Conservation (phyloP, 192 early-diverging fungal genomes). For the Entomortierella chlamydospora region DNA sequence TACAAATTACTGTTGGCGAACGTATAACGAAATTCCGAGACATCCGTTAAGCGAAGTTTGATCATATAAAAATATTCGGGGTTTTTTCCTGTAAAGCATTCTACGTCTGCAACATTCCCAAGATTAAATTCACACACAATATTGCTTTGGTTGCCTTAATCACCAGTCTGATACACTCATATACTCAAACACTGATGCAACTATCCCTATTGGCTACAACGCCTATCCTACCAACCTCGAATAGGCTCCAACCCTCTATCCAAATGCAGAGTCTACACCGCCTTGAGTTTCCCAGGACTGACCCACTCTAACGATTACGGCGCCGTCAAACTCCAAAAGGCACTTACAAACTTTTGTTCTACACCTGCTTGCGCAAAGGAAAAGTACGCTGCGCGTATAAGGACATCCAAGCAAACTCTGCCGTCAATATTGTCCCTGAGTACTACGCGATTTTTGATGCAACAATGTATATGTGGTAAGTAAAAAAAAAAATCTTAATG, state of each 20-base stretch:
- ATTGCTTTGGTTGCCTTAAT: constrained; percentile 9
- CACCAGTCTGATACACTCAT: constrained; percentile 7
- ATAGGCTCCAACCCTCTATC: constrained; percentile 15
- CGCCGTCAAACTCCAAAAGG: constrained; percentile 34
- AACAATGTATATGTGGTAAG: constrained; percentile 42
- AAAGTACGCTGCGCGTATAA: constrained; percentile 35
- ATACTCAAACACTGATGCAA: constrained; percentile 11
- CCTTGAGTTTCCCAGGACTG: constrained; percentile 26
- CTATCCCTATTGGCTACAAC: constrained; percentile 9
- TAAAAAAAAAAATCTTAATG: not conserved
- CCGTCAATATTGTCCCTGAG: constrained; percentile 18
- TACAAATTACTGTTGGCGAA: too few species aligned
- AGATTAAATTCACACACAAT: constrained; percentile 21
- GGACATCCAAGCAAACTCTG: constrained; percentile 34
- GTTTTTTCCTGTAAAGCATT: too few species aligned
- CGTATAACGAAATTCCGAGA: too few species aligned
- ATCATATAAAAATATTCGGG: too few species aligned
- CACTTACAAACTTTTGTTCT: constrained; percentile 17
- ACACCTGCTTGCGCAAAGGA: constrained; percentile 27
- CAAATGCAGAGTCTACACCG: constrained; percentile 36
- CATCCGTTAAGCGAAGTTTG: too few species aligned
- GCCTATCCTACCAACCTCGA: constrained; percentile 12
- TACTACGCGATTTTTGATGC: constrained; percentile 21
- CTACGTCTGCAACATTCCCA: not conserved
- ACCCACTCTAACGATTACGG: constrained; percentile 26